Conservation (phyloP, 2,329 filamentous ascomycete genomes). For the Pyrenophora graminea region DNA sequence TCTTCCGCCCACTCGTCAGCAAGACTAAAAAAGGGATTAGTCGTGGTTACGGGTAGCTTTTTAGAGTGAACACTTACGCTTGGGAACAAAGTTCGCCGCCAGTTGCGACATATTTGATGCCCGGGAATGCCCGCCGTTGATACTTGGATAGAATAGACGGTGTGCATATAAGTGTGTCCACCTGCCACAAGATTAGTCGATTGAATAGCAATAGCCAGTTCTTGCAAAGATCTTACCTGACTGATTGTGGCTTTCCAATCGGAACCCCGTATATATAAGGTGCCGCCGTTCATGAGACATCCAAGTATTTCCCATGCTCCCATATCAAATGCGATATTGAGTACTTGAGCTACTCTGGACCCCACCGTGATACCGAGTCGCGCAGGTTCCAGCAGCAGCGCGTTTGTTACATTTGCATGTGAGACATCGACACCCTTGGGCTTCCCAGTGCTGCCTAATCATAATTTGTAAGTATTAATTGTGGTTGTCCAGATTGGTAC, state of each 20-base stretch:
- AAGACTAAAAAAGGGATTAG: slow-evolving; percentile 40
- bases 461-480: slow-evolving; percentile 3
- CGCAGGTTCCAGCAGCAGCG: slow-evolving; percentile 57
- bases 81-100: slow-evolving; percentile 59
- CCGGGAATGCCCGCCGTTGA: slow-evolving; percentile 25
- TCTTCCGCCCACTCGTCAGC: slow-evolving; percentile 60
- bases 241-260: slow-evolving; percentile 55
- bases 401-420: slow-evolving; percentile 61
- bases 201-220: background rate
- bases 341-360: slow-evolving; percentile 58
- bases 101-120: slow-evolving; percentile 54
- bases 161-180: slow-evolving; percentile 61
- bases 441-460: slow-evolving; percentile 55
- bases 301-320: slow-evolving; percentile 64
- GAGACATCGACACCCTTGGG: slow-evolving; percentile 64
- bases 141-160: slow-evolving; percentile 60
- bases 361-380: slow-evolving; percentile 58
- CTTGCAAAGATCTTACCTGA: slow-evolving; percentile 45
- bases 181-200: slow-evolving; percentile 33
- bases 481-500: background rate
- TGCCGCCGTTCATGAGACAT: slow-evolving; percentile 63
- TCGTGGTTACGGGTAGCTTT: background rate
- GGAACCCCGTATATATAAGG: slow-evolving; percentile 57
- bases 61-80: slow-evolving; percentile 40
- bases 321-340: slow-evolving; percentile 66